phyloP scores from a whole-genome alignment of 441 rosid species.

The Pelargonium myrrhifolium region DNA sequence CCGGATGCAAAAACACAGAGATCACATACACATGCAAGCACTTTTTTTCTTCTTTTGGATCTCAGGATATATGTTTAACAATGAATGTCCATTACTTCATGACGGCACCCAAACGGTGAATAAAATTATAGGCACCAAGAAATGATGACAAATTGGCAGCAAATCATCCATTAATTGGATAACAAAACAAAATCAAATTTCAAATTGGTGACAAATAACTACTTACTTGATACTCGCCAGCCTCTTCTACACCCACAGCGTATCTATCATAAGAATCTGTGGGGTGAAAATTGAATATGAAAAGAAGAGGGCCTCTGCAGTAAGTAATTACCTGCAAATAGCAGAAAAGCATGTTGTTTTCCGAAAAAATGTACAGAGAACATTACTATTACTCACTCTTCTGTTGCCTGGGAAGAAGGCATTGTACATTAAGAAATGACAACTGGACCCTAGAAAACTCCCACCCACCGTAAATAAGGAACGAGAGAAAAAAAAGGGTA shows the following conservation, averaged over 20 bases:
- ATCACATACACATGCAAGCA: neutral
- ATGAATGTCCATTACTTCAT: neutral
- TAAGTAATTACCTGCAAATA: constrained; percentile 69
- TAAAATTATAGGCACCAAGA: neutral
- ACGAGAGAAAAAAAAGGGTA: too few relatives aligned
- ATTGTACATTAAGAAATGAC: too few relatives aligned
- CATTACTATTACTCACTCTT: neutral
- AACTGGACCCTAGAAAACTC: too few relatives aligned
- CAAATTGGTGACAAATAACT: constrained; percentile 1
- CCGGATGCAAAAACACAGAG: neutral
- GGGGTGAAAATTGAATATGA: constrained; percentile 89
- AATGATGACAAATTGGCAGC: neutral
- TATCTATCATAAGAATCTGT: constrained; percentile 51
- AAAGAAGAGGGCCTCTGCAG: constrained; percentile 77
- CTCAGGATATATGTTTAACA: too few relatives aligned
- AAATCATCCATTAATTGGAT: too few relatives aligned
- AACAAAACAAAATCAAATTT: too few relatives aligned
- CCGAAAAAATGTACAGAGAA: neutral
- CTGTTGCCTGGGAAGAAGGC: too few relatives aligned
- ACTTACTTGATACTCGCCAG: constrained; percentile 87
- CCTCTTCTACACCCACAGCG: constrained; percentile 79
- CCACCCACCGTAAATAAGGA: too few relatives aligned
- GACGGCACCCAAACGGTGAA: neutral
- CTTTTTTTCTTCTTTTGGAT: neutral
- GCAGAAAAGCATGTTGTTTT: constrained; percentile 5